phyloP scores from a whole-genome alignment of 2,329 filamentous ascomycete species.

The Pseudophaeomoniella oleicola region DNA sequence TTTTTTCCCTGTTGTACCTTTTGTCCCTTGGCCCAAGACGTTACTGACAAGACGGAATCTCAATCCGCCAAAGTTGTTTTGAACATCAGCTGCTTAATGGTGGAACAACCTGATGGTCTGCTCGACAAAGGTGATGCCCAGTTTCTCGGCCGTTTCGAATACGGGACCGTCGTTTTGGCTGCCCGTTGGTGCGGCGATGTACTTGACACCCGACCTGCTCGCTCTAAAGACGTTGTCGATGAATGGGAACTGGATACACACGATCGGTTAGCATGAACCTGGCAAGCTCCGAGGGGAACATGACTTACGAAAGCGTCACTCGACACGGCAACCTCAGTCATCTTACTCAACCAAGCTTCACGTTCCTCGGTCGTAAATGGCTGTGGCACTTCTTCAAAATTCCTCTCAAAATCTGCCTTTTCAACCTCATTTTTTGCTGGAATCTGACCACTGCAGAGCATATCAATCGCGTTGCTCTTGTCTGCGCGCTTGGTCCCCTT shows the following conservation, averaged over 20 bases:
- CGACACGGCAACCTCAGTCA: conserved; percentile 63
- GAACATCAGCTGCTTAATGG: conserved; percentile 52
- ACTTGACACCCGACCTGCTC: conserved; percentile 78
- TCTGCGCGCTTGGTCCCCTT: conserved; percentile 91
- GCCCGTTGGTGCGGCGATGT: conserved; percentile 83
- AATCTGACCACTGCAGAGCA: conserved; percentile 81
- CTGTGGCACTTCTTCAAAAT: conserved; percentile 78
- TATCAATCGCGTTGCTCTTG: conserved; percentile 95
- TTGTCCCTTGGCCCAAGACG: too few species aligned
- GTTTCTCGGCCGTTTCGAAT: conserved; percentile 75
- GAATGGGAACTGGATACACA: conserved; percentile 68
- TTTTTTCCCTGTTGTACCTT: too few species aligned
- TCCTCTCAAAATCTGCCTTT: conserved; percentile 69
- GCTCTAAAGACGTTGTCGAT: conserved; percentile 95
- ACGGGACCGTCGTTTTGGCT: conserved; percentile 38
- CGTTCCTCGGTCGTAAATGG: conserved; percentile 76
- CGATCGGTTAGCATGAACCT: conserved; percentile 4
- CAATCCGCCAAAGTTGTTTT: too few species aligned
- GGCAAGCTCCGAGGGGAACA: background rate
- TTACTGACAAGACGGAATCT: too few species aligned
- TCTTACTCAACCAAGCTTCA: conserved; percentile 68
- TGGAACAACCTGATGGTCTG: conserved; percentile 91
- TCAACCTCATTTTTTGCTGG: conserved; percentile 64
- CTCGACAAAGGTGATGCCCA: conserved; percentile 88
- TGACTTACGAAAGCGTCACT: conserved; percentile 84